These are phyloP conservation scores for Nasturtium officinale DNA, from an alignment of 345 rosid species.

Conservation along the genomic window DNA sequence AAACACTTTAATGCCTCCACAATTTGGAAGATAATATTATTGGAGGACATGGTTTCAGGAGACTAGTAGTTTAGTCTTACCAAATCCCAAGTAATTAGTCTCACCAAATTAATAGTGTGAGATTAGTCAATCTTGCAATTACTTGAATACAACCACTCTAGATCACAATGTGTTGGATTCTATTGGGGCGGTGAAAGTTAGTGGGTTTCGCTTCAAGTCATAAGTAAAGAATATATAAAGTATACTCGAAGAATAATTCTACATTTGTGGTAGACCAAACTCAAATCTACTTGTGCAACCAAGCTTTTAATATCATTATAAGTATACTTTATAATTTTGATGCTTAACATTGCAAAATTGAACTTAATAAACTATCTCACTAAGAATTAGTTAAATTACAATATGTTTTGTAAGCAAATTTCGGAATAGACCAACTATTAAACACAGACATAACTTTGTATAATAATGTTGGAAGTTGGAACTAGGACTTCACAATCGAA, in stretches of 20 bases:
- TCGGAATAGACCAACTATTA: neutral
- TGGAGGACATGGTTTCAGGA: constrained; percentile 5
- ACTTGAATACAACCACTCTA: constrained; percentile 37
- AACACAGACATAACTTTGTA: neutral
- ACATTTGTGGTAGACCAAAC: constrained; percentile 41
- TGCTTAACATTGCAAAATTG: neutral
- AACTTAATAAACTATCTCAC: constrained; percentile 9
- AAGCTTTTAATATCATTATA: neutral
- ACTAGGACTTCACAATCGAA: neutral
- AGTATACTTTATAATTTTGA: neutral
- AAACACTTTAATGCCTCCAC: constrained; percentile 28
- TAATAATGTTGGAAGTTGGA: constrained; percentile 15
- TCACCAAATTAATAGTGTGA: constrained; percentile 26
- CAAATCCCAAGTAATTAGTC: constrained; percentile 38
- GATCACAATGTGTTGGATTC: constrained; percentile 36
- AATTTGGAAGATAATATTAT: constrained; percentile 9
- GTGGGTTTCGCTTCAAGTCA: constrained; percentile 41
- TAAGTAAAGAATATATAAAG: constrained; percentile 40
- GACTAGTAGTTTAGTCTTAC: constrained; percentile 32
- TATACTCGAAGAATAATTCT: constrained; percentile 39
- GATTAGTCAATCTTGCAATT: constrained; percentile 40
- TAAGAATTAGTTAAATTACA: neutral
- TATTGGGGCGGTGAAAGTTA: constrained; percentile 43
- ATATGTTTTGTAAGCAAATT: neutral
- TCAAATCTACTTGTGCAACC: constrained; percentile 30